Evolutionary conservation across 306 rosid species (phyloP).

Genomic region (Vicia villosa): DNA sequence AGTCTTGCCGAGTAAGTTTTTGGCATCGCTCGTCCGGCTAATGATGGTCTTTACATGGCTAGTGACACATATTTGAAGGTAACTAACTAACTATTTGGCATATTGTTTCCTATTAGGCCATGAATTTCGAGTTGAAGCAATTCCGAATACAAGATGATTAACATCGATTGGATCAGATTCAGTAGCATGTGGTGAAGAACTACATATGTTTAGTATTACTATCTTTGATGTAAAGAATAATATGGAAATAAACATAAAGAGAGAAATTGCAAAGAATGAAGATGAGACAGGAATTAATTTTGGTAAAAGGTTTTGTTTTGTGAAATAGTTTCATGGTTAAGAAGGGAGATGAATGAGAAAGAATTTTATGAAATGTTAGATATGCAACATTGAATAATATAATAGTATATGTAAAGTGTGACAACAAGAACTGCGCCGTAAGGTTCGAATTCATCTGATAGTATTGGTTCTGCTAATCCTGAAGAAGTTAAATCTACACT

Average conservation of each 20-base stretch:
- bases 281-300: too few relatives aligned
- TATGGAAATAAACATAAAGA: conserved; percentile 36
- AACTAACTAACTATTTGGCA: conserved; percentile 45
- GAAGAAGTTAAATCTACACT: conserved; percentile 92
- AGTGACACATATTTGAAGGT: conserved; percentile 97
- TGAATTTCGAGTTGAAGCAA: conserved; percentile 54
- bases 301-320: too few relatives aligned
- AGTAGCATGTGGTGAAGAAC: conserved; percentile 4
- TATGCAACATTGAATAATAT: too few relatives aligned
- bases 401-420: too few relatives aligned
- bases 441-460: conserved; percentile 91
- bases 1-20: conserved; percentile 79
- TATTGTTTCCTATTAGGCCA: conserved; percentile 67
- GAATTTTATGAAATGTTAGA: too few relatives aligned
- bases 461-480: conserved; percentile 77
- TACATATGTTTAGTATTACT: neutral
- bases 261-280: conserved; percentile 46
- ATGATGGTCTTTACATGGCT: conserved; percentile 87
- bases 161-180: conserved; percentile 43
- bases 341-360: conserved; percentile 71
- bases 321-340: too few relatives aligned
- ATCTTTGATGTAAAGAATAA: conserved; percentile 35
- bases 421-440: conserved; percentile 70
- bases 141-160: conserved; percentile 74
- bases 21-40: conserved; percentile 68